Base-by-base conservation (phyloP, 2,329 filamentous ascomycete species). In the Dothiorella sarmentorum region DNA sequence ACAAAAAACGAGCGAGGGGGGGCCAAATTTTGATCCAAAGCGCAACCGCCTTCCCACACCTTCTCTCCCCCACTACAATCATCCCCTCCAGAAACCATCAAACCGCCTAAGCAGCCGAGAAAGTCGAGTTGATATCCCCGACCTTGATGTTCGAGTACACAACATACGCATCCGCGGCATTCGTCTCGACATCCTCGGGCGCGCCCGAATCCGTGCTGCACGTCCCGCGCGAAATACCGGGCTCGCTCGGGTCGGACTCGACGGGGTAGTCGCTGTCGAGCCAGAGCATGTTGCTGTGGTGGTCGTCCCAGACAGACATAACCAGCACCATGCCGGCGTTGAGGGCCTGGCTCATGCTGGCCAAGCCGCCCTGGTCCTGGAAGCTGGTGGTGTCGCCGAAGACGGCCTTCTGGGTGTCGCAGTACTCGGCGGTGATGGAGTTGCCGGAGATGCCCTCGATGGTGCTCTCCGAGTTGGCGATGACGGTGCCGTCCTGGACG, bases 221-320 rank as follows among this genome's bases (percentile, higher is more conserved):
- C 3, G 60, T 61, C 18, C 65, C 65, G 33, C 65, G 61, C 1
- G 45, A 61, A 17, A 60, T 35, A 11, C 65, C 65, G 13, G 65
- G 63, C 4, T 18, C 49, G 20, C 33, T 27, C 1, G 59, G 20
- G 40, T 59, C 47, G 53, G 60, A 53, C 40, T 65, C 63, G 24
- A 73, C 72, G 17, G 85, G 85, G 75, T 80, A 86, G 66, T 75
- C 79, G 63, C 80, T 81, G 75, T 89, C 86, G 63, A 90, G 81
- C 87, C 87, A 89, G 67, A 86, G 80, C 85, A 89, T 89, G 72
- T 85, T 78, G 65, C 79, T 72, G 63, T 80, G 71, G 73, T 86
- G 80, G 71, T 88, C 85, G 67, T 86, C 82, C 77, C 78, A 80
- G 60, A 84, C 69, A 51, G 76, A 79, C 74, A 87, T 76, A 58